Conservation (phyloP, 2,329 filamentous ascomycete genomes). For the Bimuria novae-zelandiae region DNA sequence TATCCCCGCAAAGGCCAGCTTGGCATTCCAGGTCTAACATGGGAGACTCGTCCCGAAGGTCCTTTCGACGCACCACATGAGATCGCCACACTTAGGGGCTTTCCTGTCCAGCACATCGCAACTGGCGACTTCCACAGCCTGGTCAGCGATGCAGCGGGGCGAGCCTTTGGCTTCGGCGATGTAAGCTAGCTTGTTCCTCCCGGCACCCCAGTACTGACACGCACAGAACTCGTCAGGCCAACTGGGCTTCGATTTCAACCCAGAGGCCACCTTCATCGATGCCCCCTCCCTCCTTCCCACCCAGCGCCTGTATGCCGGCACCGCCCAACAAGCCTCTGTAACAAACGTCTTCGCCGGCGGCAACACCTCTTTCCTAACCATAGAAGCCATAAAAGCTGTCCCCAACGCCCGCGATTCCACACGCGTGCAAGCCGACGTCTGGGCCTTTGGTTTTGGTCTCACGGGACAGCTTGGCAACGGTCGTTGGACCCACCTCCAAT, state of each 20-base stretch:
- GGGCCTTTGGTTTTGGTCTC: slow-evolving; percentile 86
- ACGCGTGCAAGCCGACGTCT: slow-evolving; percentile 74
- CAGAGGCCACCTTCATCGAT: slow-evolving; percentile 66
- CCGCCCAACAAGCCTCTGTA: slow-evolving; percentile 66
- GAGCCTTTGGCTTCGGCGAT: slow-evolving; percentile 86
- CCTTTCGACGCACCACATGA: slow-evolving; percentile 84
- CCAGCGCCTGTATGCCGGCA: slow-evolving; percentile 72
- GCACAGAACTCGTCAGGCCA: slow-evolving; percentile 79
- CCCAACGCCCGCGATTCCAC: slow-evolving; percentile 53
- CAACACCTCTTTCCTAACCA: slow-evolving; percentile 81
- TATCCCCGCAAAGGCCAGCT: slow-evolving; percentile 87
- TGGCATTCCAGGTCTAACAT: slow-evolving; percentile 81
- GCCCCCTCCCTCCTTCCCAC: slow-evolving; percentile 72
- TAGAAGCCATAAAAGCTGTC: slow-evolving; percentile 72
- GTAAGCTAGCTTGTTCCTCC: neutral
- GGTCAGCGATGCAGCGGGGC: slow-evolving; percentile 74
- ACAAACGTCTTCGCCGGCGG: slow-evolving; percentile 85
- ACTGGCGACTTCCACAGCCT: slow-evolving; percentile 87
- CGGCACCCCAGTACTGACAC: neutral
- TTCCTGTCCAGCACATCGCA: slow-evolving; percentile 74
- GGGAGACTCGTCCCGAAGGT: slow-evolving; percentile 75
- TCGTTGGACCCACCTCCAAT: slow-evolving; percentile 85
- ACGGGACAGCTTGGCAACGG: slow-evolving; percentile 82
- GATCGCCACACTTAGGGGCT: slow-evolving; percentile 70
- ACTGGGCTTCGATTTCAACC: slow-evolving; percentile 75